These are phyloP conservation scores for Mucor piriformis DNA, from an alignment of 371 early-diverging fungal species.

Conservation along the genomic window DNA sequence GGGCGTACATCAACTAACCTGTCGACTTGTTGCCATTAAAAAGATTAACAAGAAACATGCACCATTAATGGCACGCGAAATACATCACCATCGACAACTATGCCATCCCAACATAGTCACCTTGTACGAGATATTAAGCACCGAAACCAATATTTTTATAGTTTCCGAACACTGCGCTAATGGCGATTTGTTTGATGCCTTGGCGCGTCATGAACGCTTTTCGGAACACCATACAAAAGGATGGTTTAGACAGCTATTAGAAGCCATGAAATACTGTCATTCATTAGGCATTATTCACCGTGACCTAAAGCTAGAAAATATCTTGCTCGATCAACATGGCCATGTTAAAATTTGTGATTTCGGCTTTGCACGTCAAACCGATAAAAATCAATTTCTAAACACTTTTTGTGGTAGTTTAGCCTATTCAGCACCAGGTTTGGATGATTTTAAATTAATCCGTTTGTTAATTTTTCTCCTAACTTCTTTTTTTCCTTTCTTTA, in stretches of 20 bases:
- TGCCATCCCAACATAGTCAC: slow-evolving; percentile 83
- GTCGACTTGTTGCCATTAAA: slow-evolving; percentile 85
- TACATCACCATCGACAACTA: slow-evolving; percentile 81
- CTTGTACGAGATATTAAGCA: slow-evolving; percentile 84
- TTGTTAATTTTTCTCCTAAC: neutral
- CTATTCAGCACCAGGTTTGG: slow-evolving; percentile 76
- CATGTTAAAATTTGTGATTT: slow-evolving; percentile 87
- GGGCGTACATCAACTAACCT: slow-evolving; percentile 70
- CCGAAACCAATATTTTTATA: slow-evolving; percentile 80
- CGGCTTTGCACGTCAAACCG: slow-evolving; percentile 82
- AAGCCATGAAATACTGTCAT: slow-evolving; percentile 82
- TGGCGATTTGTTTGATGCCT: slow-evolving; percentile 77
- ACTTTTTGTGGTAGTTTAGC: slow-evolving; percentile 86
- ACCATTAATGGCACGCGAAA: slow-evolving; percentile 76
- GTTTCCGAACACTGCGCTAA: slow-evolving; percentile 78
- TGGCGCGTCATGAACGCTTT: slow-evolving; percentile 56
- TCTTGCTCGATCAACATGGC: slow-evolving; percentile 73
- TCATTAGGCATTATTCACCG: slow-evolving; percentile 74
- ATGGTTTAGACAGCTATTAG: slow-evolving; percentile 73
- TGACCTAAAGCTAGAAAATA: slow-evolving; percentile 86
- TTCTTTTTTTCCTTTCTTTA: slow-evolving; percentile 2
- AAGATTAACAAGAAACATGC: slow-evolving; percentile 84
- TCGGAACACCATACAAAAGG: slow-evolving; percentile 52
- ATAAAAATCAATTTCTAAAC: slow-evolving; percentile 69
- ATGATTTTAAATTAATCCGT: slow-evolving; percentile 2